Evolutionary conservation across 139 green algal genomes (phyloP).

Genomic region (Closterium sp.): DNA sequence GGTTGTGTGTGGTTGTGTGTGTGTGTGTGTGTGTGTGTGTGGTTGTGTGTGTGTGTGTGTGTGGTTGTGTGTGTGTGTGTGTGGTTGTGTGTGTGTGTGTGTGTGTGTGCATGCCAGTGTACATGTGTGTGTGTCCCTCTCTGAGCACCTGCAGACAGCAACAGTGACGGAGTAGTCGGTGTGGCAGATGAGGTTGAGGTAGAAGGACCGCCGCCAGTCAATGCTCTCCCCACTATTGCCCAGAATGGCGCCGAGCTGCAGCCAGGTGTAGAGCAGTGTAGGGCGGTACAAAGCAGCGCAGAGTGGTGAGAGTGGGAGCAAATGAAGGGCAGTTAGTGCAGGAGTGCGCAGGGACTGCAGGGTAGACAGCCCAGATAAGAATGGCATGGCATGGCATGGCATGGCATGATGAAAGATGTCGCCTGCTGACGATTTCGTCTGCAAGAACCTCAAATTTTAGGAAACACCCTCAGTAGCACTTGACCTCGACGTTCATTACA

Average conservation of each 20-base stretch:
- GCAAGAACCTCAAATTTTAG: too few species aligned
- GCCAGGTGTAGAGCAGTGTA: neutral
- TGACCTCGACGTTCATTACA: too few species aligned
- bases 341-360: neutral
- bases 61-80: neutral
- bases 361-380: neutral
- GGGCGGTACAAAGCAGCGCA: neutral
- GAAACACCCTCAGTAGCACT: too few species aligned
- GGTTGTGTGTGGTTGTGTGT: neutral
- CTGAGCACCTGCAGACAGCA: slow-evolving; percentile 45
- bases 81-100: neutral
- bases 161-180: slow-evolving; percentile 46
- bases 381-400: neutral
- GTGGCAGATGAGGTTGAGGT: slow-evolving; percentile 54
- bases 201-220: slow-evolving; percentile 49
- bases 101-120: too few species aligned
- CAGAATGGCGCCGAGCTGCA: slow-evolving; percentile 27
- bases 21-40: neutral
- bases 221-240: slow-evolving; percentile 6
- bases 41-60: neutral
- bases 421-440: too few species aligned
- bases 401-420: neutral
- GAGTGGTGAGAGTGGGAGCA: neutral
- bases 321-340: neutral
- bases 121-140: neutral